Evolutionary conservation across 768 basidiomycete species (phyloP), one percentile per base, ranked within the genome.

Genomic region (Trametes punicea): DNA sequence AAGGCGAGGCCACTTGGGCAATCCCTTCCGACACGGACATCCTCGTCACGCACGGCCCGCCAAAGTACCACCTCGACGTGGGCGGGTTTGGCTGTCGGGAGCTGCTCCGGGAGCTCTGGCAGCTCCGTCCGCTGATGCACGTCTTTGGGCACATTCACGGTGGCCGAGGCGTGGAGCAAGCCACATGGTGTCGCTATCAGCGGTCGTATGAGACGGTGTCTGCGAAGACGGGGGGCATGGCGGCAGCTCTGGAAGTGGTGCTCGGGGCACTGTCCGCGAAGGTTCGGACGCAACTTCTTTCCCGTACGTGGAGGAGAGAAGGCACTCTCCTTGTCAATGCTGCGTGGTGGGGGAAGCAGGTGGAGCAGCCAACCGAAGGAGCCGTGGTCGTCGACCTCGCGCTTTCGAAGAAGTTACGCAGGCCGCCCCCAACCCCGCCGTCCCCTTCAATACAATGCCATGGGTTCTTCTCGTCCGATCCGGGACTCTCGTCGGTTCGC

Each of bases 101-200:
- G 6, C 77, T 88, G 15, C 66, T 74, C n/a, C 70, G 46, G 1
- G 64, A 65, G 33, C 57, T 75, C 0, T 60, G 74, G 1, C 64
- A 67, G 4, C 42, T 64, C 7, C 68, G 64, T 11, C 71, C 71
- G 13, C 63, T 62, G 3, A 59, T 72, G 29, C 70, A 72, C 51
- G 64, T 84, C 51, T 85, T 81, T 61, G 87, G 87, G 1, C 87
- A 88, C 55, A 85, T 88, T 48, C 86, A 88, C 64, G 84, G 86
- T 65, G 81, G 74, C 0, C 76, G 74, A n/a, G 84, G 85, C 16
- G 75, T 55, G 25, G 6, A 40, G 39, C 46, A 30, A 16, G 20
- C 41, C 18, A 4, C 10, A 6, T 55, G 54, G 54, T 39, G 20
- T 1, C 29, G 6, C 15, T 18, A 20, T 3, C 45, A 47, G 29